These are phyloP conservation scores for Trichoderma koningiopsis DNA, from an alignment of 2,329 filamentous ascomycete genomes.

Conservation along the genomic window DNA sequence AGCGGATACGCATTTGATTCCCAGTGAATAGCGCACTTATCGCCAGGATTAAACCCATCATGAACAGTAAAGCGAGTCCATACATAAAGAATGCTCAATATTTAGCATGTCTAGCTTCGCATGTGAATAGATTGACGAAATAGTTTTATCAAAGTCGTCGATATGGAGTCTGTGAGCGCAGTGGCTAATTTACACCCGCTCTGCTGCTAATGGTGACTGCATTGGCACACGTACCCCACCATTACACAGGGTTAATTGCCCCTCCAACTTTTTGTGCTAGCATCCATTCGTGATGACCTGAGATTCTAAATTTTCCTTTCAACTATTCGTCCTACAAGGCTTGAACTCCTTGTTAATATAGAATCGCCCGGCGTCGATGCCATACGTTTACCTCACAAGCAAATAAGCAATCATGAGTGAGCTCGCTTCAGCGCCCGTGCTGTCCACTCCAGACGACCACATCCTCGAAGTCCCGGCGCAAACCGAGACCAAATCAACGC, in stretches of 20 bases:
- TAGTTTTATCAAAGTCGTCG: not conserved
- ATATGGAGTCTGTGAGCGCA: not conserved
- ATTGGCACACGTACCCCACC: conserved; percentile 36
- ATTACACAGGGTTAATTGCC: conserved; percentile 33
- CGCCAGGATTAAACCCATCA: conserved; percentile 30
- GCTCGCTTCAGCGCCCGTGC: conserved; percentile 57
- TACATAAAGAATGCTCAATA: not conserved
- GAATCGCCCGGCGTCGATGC: not conserved
- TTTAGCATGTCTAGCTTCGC: not conserved
- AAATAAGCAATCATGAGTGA: conserved; percentile 45
- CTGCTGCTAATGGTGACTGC: not conserved
- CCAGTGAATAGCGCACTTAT: conserved; percentile 34
- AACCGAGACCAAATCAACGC: conserved; percentile 37
- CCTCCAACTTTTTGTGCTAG: conserved; percentile 20
- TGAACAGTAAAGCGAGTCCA: conserved; percentile 30
- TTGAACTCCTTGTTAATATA: not conserved
- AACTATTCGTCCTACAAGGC: conserved; percentile 1
- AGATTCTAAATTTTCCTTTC: conserved; percentile 18
- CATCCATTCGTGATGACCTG: not conserved
- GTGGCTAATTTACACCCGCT: not conserved
- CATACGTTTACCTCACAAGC: not conserved
- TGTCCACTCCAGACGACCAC: conserved; percentile 65
- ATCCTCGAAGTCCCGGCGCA: conserved; percentile 56
- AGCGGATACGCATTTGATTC: conserved; percentile 33
- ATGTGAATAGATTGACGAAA: not conserved